These are phyloP conservation scores for Cercospora brassicicola DNA, from an alignment of 2,329 filamentous ascomycete species.

Conservation along the genomic window DNA sequence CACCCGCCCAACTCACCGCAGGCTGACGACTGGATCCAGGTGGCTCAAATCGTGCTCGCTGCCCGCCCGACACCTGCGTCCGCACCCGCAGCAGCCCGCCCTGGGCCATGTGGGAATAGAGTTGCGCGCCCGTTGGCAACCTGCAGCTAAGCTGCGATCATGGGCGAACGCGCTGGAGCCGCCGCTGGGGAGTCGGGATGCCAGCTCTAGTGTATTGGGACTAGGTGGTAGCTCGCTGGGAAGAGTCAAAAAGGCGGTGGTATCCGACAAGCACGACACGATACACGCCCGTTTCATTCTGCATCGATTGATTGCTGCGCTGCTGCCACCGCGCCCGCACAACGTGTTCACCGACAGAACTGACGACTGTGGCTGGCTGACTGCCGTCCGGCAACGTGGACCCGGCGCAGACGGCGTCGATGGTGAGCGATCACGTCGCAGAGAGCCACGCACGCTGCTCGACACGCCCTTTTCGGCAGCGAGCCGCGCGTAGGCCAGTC, in stretches of 20 bases:
- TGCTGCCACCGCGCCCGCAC: slow-evolving; percentile 5
- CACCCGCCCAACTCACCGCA: neutral
- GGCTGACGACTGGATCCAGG: slow-evolving; percentile 10
- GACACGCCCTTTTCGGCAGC: neutral
- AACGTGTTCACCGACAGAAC: slow-evolving; percentile 1
- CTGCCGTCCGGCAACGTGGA: neutral
- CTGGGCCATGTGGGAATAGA: slow-evolving; percentile 1
- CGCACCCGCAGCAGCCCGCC: neutral
- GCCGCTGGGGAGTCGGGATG: slow-evolving; percentile 11
- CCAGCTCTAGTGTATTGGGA: slow-evolving; percentile 10
- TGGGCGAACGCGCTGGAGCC: slow-evolving; percentile 1
- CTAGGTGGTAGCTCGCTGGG: neutral
- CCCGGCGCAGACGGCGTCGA: neutral
- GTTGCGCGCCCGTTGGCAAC: slow-evolving; percentile 1
- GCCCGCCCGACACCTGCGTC: neutral
- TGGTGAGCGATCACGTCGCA: neutral
- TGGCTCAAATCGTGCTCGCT: slow-evolving; percentile 15
- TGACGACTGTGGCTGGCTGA: slow-evolving; percentile 1
- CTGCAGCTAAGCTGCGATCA: neutral
- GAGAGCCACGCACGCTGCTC: neutral
- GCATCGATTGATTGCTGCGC: neutral
- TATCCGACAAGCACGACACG: slow-evolving; percentile 8
- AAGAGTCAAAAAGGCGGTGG: slow-evolving; percentile 1
- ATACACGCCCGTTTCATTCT: neutral
- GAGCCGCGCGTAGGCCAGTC: neutral